A percentile compares a stretch with the other conserved stretches of the same genome.
Evolutionary conservation across 2,329 filamentous ascomycete genomes (phyloP).

Genomic region (Fusarium coffeatum): DNA sequence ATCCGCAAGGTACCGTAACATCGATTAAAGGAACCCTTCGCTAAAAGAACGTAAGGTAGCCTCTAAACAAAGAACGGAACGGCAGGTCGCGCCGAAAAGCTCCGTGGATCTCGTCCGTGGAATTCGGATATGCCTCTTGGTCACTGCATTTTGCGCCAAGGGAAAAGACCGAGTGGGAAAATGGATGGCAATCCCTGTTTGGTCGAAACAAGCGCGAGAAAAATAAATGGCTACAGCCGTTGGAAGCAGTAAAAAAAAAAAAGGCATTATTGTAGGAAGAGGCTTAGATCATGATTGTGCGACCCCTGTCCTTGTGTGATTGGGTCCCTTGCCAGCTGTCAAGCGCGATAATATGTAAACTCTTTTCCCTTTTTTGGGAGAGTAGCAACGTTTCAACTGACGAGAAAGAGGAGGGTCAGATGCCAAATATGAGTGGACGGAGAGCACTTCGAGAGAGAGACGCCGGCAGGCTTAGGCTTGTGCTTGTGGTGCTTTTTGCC

Average conservation of each 20-base stretch:
- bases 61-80: not conserved
- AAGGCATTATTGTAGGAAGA: not conserved
- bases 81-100: not conserved
- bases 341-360: conserved; percentile 25
- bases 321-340: conserved; percentile 15
- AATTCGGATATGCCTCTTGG: not conserved
- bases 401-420: not conserved
- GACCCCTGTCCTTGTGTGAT: conserved; percentile 16
- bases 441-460: not conserved
- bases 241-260: not conserved
- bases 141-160: not conserved
- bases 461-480: conserved; percentile 7
- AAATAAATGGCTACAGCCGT: not conserved
- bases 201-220: conserved; percentile 38
- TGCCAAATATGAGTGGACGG: conserved; percentile 11
- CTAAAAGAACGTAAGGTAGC: not conserved
- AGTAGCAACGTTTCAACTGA: conserved; percentile 33
- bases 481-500: not conserved
- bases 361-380: not conserved
- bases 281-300: conserved; percentile 11
- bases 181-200: conserved; percentile 18
- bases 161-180: conserved; percentile 5
- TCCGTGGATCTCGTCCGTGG: not conserved
- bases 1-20: not conserved
- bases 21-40: not conserved